Evolutionary conservation across 73 alveolate species (phyloP).

Genomic region (Chromera velia): DNA sequence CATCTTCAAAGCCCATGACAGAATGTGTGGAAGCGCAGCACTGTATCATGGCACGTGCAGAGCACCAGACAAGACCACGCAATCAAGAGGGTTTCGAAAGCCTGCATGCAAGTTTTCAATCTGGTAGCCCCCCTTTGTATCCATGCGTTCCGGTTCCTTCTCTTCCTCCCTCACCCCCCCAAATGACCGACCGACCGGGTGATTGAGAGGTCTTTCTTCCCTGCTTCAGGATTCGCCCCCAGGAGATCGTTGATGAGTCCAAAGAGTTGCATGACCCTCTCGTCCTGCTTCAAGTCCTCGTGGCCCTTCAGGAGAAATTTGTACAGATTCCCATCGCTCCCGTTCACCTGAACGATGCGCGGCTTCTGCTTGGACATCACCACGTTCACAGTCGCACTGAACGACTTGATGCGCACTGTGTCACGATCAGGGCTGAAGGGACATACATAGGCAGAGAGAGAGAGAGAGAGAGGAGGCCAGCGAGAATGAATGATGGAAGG

Average conservation of each 20-base stretch:
- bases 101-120: too few species aligned
- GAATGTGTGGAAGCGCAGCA: too few species aligned
- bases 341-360: slow-evolving; percentile 75
- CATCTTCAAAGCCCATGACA: too few species aligned
- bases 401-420: slow-evolving; percentile 63
- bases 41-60: too few species aligned
- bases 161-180: too few species aligned
- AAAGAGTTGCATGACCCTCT: slow-evolving; percentile 93
- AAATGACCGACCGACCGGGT: too few species aligned
- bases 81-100: too few species aligned
- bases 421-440: slow-evolving; percentile 62
- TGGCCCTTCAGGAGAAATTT: slow-evolving; percentile 87
- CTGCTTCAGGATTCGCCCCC: slow-evolving; percentile 79
- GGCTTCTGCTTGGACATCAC: slow-evolving; percentile 87
- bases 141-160: too few species aligned
- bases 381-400: slow-evolving; percentile 73
- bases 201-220: slow-evolving; percentile 74
- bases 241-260: slow-evolving; percentile 87
- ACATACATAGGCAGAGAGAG: slow-evolving; percentile 81
- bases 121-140: too few species aligned
- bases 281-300: slow-evolving; percentile 94
- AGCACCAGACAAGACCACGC: too few species aligned
- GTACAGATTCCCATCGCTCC: slow-evolving; percentile 89
- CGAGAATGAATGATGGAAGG: slow-evolving; percentile 64
- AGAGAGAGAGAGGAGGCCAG: slow-evolving; percentile 62